These are phyloP conservation scores for Crotalaria pallida DNA, from an alignment of 306 rosid species.

Conservation along the genomic window DNA sequence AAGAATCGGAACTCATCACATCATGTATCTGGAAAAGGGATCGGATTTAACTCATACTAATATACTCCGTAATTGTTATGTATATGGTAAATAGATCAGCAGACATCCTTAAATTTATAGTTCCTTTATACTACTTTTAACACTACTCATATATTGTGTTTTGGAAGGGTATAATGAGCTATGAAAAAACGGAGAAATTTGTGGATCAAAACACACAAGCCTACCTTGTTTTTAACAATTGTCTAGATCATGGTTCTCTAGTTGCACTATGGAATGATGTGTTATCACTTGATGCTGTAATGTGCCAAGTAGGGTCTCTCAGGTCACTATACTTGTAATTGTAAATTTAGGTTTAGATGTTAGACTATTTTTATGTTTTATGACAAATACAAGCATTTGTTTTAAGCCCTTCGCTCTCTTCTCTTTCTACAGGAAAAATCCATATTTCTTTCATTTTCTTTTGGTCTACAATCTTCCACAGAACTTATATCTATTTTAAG, in stretches of 20 bases:
- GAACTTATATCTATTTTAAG: neutral
- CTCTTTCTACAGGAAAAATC: neutral
- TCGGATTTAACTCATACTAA: neutral
- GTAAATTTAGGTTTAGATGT: neutral
- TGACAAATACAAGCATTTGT: neutral
- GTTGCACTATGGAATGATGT: neutral
- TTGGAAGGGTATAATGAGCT: neutral
- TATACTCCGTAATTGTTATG: neutral
- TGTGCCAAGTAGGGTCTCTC: neutral
- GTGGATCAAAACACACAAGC: neutral
- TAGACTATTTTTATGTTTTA: neutral
- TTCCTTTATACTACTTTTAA: conserved; percentile 1
- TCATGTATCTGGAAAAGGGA: neutral
- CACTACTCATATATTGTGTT: neutral
- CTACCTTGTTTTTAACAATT: neutral
- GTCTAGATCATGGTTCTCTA: neutral
- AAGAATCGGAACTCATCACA: neutral
- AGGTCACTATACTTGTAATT: neutral
- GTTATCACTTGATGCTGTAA: neutral
- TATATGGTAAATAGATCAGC: neutral
- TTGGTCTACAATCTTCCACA: neutral
- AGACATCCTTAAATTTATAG: neutral
- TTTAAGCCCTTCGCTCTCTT: neutral
- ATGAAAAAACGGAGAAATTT: neutral
- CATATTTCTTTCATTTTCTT: neutral